These are phyloP conservation scores for Suhomyces choctaworum DNA, from an alignment of 1,139 yeast genomes.

Conservation along the genomic window DNA sequence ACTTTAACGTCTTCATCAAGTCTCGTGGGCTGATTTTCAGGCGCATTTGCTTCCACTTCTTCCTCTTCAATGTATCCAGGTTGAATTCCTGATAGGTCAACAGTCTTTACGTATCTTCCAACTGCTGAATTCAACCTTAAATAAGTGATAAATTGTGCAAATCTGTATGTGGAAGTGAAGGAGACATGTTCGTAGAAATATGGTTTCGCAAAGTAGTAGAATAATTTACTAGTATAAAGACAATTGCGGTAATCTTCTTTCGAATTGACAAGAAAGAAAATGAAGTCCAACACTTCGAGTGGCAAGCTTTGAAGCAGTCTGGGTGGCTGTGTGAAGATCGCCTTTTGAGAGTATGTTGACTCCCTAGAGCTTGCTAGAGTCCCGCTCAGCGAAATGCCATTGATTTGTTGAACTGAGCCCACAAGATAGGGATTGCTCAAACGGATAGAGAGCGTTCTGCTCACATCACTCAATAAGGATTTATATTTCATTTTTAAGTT, in stretches of 20 bases:
- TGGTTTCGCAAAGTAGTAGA: constrained; percentile 54
- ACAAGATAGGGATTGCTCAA: constrained; percentile 21
- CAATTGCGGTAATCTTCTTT: constrained; percentile 34
- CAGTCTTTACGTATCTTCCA: constrained; percentile 52
- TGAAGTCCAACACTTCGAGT: constrained; percentile 34
- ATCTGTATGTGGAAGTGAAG: constrained; percentile 68
- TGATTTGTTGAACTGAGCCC: constrained; percentile 2
- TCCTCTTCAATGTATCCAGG: constrained; percentile 46
- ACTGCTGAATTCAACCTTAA: constrained; percentile 55
- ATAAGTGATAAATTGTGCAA: constrained; percentile 74
- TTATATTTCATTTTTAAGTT: constrained; percentile 46
- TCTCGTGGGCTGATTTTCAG: constrained; percentile 1
- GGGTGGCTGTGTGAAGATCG: constrained; percentile 6
- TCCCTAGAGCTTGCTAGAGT: constrained; percentile 5
- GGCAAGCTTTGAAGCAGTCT: constrained; percentile 31
- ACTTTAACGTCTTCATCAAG: constrained; percentile 11
- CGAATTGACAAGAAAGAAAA: constrained; percentile 34
- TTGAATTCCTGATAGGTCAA: constrained; percentile 58
- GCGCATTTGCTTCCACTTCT: constrained; percentile 19
- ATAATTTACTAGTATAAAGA: constrained; percentile 49
- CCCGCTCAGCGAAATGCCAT: constrained; percentile 4
- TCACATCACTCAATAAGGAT: constrained; percentile 43
- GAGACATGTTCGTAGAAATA: constrained; percentile 54
- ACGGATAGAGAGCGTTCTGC: constrained; percentile 26
- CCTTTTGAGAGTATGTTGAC: constrained; percentile 1